These are phyloP conservation scores for Trypanosomatidae sp. DNA, from an alignment of 208 protist species.

Conservation along the genomic window DNA sequence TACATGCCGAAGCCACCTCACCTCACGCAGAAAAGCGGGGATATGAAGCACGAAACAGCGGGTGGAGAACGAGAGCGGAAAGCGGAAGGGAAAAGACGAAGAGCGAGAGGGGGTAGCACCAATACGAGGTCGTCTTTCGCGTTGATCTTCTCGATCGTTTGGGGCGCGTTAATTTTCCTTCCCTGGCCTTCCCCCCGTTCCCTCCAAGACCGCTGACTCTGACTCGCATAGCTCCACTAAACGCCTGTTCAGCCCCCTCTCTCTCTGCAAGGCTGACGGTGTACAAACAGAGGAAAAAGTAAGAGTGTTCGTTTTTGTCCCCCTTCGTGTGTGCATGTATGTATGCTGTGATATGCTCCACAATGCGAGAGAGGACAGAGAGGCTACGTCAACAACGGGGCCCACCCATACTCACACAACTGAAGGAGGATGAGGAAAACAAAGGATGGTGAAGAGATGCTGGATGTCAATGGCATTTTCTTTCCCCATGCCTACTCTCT, in stretches of 20 bases:
- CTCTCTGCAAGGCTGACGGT: background rate
- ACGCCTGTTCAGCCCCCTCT: background rate
- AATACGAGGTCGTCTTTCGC: background rate
- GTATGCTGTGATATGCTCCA: background rate
- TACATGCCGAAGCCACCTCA: background rate
- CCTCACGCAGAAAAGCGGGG: background rate
- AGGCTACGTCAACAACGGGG: background rate
- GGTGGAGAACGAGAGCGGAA: background rate
- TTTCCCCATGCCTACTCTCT: background rate
- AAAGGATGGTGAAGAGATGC: background rate
- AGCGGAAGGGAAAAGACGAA: background rate
- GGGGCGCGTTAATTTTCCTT: background rate
- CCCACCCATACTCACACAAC: background rate
- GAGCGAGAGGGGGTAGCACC: background rate
- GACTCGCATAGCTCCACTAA: background rate
- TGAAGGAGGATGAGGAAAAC: background rate
- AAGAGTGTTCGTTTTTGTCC: background rate
- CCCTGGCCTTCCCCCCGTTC: background rate
- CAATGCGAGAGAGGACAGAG: background rate
- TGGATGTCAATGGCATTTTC: background rate
- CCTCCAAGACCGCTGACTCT: background rate
- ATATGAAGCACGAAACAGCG: no score
- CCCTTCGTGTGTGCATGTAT: background rate
- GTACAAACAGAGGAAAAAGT: background rate
- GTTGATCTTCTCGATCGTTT: background rate